Base-by-base conservation (phyloP, 192 early-diverging fungal genomes). In the Coemansia sp. region DNA sequence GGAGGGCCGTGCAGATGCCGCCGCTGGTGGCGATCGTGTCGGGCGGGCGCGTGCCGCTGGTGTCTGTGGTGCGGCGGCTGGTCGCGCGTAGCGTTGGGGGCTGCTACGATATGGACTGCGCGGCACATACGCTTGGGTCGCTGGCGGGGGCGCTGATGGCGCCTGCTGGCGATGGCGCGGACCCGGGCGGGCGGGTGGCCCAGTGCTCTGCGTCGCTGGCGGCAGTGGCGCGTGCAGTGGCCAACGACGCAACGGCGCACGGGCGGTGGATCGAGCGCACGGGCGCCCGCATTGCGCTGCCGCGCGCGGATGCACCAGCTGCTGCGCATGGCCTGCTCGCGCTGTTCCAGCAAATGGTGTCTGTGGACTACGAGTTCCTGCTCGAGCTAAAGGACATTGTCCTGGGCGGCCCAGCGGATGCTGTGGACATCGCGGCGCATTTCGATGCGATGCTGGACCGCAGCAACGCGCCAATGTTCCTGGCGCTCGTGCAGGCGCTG, bases 281-380 rank as follows among this genome's bases (percentile, higher is more conserved):
- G 54, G 49, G 50, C 19, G 19, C 33, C 25, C 45, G 14, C 3
- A 49, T 64, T 21, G 27, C 18, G 10, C 44, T 62, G 21, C 50
- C 51, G 1, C 6, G 23, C 40, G 19, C 43, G 16, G 10, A 24
- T 8, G 9, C 62, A 6, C 22, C 24, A 6, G 25, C 16, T 27
- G 10, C n/a, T 8, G 50, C 62, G 3, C 12, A 35, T 18, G 25
- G 30, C 22, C 42, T 54, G 27, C 22, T 64, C n/a, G 27, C 16
- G 27, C 43, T 64, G 32, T 64, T 64, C 24, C 62, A 55, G 54
- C 62, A 64, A 19, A 64, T 64, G 45, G 62, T 64, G 9, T 54
- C 62, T 24, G 62, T 64, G 16, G 62, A 64, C 45, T 64, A 64
- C 31, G 62, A 64, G 21, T 51, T 64, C 18, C 14, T 64, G 30